Conservation (phyloP, 163 green algal species). For the Scenedesmus sp. region DNA sequence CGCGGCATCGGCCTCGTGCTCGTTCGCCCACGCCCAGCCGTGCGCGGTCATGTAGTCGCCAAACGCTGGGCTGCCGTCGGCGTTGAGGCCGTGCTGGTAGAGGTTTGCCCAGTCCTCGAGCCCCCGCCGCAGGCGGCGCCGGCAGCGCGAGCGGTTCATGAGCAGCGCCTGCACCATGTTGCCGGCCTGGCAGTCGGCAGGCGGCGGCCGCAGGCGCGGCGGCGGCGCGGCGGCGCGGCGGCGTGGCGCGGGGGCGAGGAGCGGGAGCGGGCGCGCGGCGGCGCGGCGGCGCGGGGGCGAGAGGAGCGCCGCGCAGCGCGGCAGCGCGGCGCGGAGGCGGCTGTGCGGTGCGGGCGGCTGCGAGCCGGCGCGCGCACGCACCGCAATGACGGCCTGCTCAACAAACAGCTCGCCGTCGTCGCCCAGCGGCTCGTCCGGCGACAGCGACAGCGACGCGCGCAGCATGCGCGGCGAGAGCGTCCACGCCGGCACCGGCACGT, state of each 20-base stretch:
- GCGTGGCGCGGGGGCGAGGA: not conserved
- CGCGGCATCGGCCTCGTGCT: constrained; percentile 7
- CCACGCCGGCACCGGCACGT: constrained; percentile 46
- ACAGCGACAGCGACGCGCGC: constrained; percentile 29
- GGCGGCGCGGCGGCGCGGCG: not conserved
- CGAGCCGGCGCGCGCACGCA: constrained; percentile 39
- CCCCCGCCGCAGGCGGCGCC: constrained; percentile 68
- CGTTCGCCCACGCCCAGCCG: constrained; percentile 42
- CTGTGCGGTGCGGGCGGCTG: not conserved
- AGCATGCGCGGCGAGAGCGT: constrained; percentile 58
- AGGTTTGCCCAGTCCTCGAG: constrained; percentile 84
- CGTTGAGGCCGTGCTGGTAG: constrained; percentile 74
- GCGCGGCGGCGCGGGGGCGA: not conserved
- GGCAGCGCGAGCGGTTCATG: constrained; percentile 75
- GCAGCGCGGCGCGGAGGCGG: not conserved
- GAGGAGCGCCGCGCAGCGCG: not conserved
- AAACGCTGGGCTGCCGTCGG: constrained; percentile 56
- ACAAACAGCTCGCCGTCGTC: constrained; percentile 70
- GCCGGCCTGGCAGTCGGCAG: constrained; percentile 43
- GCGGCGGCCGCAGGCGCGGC: too few species aligned
- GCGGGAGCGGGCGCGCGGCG: too few species aligned
- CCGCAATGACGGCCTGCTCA: constrained; percentile 61
- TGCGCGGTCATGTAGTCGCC: constrained; percentile 34
- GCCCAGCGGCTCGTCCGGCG: constrained; percentile 17
- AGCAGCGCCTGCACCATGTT: constrained; percentile 77